Conservation (phyloP, 2,329 filamentous ascomycete genomes). For the Penicillium crustosum region DNA sequence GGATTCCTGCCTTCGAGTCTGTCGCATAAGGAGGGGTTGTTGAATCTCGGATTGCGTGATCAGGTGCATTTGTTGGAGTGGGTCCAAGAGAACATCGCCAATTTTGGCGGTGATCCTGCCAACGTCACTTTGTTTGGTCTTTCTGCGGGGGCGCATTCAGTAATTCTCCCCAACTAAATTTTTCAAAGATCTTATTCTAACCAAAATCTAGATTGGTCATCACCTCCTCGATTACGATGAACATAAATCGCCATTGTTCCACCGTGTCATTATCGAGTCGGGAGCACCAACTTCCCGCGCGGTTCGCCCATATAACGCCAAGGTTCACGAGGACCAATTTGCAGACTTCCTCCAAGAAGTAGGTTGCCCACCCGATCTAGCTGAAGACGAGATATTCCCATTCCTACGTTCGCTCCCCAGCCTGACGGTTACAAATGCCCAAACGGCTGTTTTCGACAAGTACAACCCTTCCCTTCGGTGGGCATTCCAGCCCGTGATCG, state of each 20-base stretch:
- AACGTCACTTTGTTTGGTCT: conserved; percentile 43
- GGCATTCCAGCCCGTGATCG: conserved; percentile 70
- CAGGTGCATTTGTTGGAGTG: conserved; percentile 37
- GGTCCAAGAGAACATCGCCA: conserved; percentile 27
- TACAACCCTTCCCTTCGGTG: conserved; percentile 51
- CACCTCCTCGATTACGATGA: conserved; percentile 58
- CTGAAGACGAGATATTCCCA: conserved; percentile 37
- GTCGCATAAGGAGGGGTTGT: conserved; percentile 54
- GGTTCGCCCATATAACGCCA: conserved; percentile 43
- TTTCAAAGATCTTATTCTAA: not conserved
- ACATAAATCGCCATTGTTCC: conserved; percentile 38
- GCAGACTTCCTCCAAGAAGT: conserved; percentile 41
- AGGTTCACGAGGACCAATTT: conserved; percentile 49
- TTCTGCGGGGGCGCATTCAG: conserved; percentile 51
- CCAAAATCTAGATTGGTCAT: conserved; percentile 59
- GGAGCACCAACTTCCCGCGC: conserved; percentile 50
- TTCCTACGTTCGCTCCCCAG: conserved; percentile 46
- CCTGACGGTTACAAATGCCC: conserved; percentile 40
- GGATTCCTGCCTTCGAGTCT: conserved; percentile 66
- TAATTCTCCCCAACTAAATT: not conserved
- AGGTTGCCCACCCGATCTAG: conserved; percentile 30
- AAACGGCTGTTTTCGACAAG: conserved; percentile 45
- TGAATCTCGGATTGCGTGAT: conserved; percentile 45
- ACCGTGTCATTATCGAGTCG: conserved; percentile 50
- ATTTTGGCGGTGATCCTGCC: conserved; percentile 26